These are phyloP conservation scores for Cercospora citrullina DNA, from an alignment of 2,329 filamentous ascomycete genomes.

Conservation along the genomic window DNA sequence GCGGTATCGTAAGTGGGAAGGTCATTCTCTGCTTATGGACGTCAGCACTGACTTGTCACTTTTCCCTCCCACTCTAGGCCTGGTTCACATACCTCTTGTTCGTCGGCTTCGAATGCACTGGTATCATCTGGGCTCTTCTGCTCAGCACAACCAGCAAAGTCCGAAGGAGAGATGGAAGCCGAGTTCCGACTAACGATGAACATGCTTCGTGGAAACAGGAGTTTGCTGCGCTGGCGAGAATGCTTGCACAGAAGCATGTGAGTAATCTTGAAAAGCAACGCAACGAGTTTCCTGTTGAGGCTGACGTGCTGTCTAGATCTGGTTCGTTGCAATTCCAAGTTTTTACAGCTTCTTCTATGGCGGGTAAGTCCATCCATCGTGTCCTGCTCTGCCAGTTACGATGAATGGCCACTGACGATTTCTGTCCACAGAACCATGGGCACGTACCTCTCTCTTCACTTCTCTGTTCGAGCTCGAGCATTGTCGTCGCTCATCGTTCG, in stretches of 20 bases:
- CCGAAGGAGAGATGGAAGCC: slow-evolving; percentile 31
- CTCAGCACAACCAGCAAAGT: slow-evolving; percentile 33
- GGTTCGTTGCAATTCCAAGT: slow-evolving; percentile 40
- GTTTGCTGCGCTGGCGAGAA: slow-evolving; percentile 28
- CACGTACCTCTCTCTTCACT: slow-evolving; percentile 40
- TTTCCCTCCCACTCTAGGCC: not conserved
- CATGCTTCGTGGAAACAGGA: slow-evolving; percentile 26
- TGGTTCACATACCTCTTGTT: slow-evolving; percentile 39
- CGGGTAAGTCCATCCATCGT: slow-evolving; percentile 21
- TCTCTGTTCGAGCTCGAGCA: slow-evolving; percentile 39
- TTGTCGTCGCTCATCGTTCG: slow-evolving; percentile 39
- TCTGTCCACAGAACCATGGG: slow-evolving; percentile 33
- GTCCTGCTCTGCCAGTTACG: not conserved
- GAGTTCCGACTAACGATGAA: slow-evolving; percentile 27
- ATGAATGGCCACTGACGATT: not conserved
- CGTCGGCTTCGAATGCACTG: slow-evolving; percentile 37
- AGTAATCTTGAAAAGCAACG: not conserved
- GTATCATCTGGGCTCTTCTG: slow-evolving; percentile 35
- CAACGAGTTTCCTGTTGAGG: no score
- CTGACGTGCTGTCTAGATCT: slow-evolving; percentile 29
- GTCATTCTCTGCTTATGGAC: no score
- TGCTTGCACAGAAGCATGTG: slow-evolving; percentile 34
- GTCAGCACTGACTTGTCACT: not conserved
- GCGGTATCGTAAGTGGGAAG: slow-evolving; percentile 29
- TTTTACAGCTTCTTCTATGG: slow-evolving; percentile 46